phyloP scores from a whole-genome alignment of 2,329 filamentous ascomycete species.

The Trichoderma aggressivum region DNA sequence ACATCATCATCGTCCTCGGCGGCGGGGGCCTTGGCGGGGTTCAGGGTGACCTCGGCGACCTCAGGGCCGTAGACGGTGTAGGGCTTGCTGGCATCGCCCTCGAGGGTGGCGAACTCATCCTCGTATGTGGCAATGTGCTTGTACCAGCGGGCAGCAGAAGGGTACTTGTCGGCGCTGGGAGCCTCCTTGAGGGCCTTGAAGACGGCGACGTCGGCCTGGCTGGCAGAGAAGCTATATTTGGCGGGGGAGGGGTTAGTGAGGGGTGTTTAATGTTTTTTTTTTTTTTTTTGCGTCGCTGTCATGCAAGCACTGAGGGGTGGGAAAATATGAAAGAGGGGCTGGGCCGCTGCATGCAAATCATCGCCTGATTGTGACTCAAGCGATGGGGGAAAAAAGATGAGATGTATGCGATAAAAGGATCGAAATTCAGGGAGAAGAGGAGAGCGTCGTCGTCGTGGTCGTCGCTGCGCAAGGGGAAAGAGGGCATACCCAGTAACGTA shows the following conservation, averaged over 20 bases:
- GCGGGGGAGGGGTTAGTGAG: slow-evolving; percentile 13
- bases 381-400: neutral
- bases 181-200: slow-evolving; percentile 82
- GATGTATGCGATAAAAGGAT: neutral
- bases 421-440: neutral
- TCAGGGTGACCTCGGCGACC: slow-evolving; percentile 69
- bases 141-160: slow-evolving; percentile 95
- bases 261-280: slow-evolving; percentile 2
- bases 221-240: slow-evolving; percentile 55
- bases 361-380: neutral
- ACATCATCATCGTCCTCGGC: slow-evolving; percentile 75
- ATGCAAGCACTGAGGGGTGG: slow-evolving; percentile 14
- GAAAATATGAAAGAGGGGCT: slow-evolving; percentile 18
- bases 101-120: slow-evolving; percentile 85
- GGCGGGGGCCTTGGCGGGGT: slow-evolving; percentile 77
- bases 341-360: slow-evolving; percentile 3
- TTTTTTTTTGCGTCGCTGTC: neutral
- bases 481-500: slow-evolving; percentile 73
- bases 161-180: slow-evolving; percentile 83
- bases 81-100: slow-evolving; percentile 85
- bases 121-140: slow-evolving; percentile 95
- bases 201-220: slow-evolving; percentile 92
- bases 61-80: slow-evolving; percentile 92
- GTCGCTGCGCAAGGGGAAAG: neutral
- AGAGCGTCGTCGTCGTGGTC: neutral